Evolutionary conservation across 2,329 filamentous ascomycete species (phyloP), one percentile per base, ranked within the genome.

Genomic region (Colletotrichum noveboracense): DNA sequence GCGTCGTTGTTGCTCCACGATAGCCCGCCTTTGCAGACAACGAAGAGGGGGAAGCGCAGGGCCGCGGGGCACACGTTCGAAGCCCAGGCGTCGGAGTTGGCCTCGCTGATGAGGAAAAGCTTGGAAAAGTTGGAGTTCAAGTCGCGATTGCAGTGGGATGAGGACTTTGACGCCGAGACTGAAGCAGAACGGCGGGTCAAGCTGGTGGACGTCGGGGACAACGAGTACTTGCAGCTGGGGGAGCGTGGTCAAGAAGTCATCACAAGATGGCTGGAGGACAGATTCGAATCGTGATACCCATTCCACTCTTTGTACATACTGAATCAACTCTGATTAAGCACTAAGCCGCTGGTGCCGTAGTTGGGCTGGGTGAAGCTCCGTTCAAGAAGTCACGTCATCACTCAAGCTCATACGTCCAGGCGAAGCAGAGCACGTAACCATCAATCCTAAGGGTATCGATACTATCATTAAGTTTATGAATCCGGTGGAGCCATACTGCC

Each of bases 1-100:
- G 81, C 87, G 52, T 84, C 86, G 1, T 79, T 91, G 12, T 80
- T 92, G 1, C 77, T 92, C 36, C 85, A 91, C 79, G 86, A 88
- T 58, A 78, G 81, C 0, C 74, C 81, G 3, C 80, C 83, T 4
- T 66, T 56, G 18, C 70, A 65, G 1, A 48, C 21, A 34, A 58
- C 69, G 21, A 64, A 78, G 3, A 66, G 62, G 18, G 60, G 71
- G 13, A 73, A 34, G 48, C 60, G 77, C 6, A 80, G 74, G 24
- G 76, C 74, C 6, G 74, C 52, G 6, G 83, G 83, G 10, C 88
- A 91, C 80, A 87, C 81, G 16, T 89, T 90, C 71, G 79, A 82
- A 52, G 77, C 80, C 2, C 90, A 91, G 80, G 88, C 90, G 0
- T 69, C 78, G 4, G 87, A 89, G 79, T 80, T 92, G n/a, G 85